Conservation (phyloP, 1,139 yeast species). For the Magnusiomyces suaveolens region DNA sequence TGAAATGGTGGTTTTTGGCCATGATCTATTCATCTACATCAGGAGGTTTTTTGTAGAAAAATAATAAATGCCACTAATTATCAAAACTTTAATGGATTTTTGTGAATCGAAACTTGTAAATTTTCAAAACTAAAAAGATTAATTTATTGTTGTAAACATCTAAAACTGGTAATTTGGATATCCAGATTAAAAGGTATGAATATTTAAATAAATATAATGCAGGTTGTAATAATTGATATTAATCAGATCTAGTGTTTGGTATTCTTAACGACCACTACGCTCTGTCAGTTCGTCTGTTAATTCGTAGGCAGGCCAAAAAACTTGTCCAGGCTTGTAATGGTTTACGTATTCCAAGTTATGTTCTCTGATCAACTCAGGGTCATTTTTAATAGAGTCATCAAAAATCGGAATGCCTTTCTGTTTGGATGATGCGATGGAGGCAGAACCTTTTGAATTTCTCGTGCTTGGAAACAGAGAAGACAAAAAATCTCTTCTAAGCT, state of each 20-base stretch:
- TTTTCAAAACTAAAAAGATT: too few relatives aligned
- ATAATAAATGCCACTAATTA: too few relatives aligned
- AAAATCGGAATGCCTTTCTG: not conserved
- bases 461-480: constrained; percentile 1
- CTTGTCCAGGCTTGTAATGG: not conserved
- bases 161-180: too few relatives aligned
- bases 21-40: too few relatives aligned
- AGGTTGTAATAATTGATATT: not conserved
- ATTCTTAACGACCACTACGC: constrained; percentile 8
- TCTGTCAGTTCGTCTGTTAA: constrained; percentile 11
- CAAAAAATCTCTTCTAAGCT: constrained; percentile 24
- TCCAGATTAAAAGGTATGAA: not conserved
- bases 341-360: not conserved
- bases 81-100: too few relatives aligned
- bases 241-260: not conserved
- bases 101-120: too few relatives aligned
- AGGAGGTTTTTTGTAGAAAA: too few relatives aligned
- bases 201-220: too few relatives aligned
- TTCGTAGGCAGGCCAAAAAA: constrained; percentile 7
- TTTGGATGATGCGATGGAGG: not conserved
- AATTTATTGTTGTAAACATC: too few relatives aligned
- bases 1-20: too few relatives aligned
- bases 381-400: not conserved
- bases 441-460: too few relatives aligned
- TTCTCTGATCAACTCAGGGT: too few relatives aligned